Conservation (phyloP, 129 eudicot genomes). For the Escallonia rubra region DNA sequence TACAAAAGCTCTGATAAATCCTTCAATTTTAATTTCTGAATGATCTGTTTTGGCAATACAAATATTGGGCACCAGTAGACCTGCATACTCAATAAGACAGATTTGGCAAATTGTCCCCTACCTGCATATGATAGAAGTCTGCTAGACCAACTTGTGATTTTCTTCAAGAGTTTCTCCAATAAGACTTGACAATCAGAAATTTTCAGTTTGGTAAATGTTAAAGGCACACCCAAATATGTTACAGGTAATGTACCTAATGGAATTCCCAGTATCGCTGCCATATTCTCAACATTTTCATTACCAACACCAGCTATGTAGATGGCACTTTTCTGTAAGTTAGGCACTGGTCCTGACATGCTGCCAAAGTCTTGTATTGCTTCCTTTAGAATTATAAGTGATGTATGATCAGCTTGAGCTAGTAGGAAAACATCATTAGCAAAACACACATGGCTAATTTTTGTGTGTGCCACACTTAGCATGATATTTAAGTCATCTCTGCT, state of each 20-base stretch:
- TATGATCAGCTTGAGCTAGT: not conserved
- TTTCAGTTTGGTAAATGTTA: not conserved
- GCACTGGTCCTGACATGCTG: not conserved
- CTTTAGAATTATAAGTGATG: not conserved
- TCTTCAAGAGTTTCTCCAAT: not conserved
- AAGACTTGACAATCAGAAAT: not conserved
- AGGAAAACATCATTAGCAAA: not conserved
- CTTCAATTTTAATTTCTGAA: not conserved
- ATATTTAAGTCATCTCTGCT: too few relatives aligned
- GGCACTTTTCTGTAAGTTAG: not conserved
- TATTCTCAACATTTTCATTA: not conserved
- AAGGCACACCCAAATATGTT: not conserved
- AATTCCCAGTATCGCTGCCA: not conserved
- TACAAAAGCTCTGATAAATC: too few relatives aligned
- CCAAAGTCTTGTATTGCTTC: not conserved
- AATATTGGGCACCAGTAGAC: too few relatives aligned
- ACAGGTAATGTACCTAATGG: not conserved
- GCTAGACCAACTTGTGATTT: too few relatives aligned
- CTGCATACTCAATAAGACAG: too few relatives aligned
- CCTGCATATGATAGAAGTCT: too few relatives aligned
- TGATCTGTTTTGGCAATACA: not conserved
- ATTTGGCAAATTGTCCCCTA: too few relatives aligned
- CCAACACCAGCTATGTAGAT: not conserved
- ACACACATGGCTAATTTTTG: not conserved
- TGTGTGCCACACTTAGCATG: too few relatives aligned